These are phyloP conservation scores for Xylaria sp. DNA, from an alignment of 2,329 filamentous ascomycete genomes.

Conservation along the genomic window DNA sequence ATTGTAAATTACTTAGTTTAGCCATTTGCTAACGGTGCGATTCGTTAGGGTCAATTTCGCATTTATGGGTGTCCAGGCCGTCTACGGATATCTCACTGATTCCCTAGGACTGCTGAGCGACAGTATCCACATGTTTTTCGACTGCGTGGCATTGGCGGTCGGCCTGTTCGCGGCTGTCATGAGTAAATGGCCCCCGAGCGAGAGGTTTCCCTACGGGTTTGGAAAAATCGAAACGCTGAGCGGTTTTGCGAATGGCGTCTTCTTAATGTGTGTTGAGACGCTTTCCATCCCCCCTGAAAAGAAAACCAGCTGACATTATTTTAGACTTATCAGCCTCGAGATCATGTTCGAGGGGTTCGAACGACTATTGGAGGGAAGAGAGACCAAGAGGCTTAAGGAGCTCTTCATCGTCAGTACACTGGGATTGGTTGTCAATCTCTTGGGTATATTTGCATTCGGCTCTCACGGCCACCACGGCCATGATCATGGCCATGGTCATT, in stretches of 20 bases:
- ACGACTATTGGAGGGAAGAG: slow-evolving; percentile 77
- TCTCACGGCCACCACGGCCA: slow-evolving; percentile 62
- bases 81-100: slow-evolving; percentile 91
- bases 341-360: slow-evolving; percentile 96
- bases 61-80: slow-evolving; percentile 94
- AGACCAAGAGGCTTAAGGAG: slow-evolving; percentile 83
- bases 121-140: slow-evolving; percentile 99
- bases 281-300: background rate
- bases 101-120: slow-evolving; percentile 95
- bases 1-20: background rate
- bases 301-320: slow-evolving; percentile 4
- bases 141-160: slow-evolving; percentile 89
- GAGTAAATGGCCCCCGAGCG: slow-evolving; percentile 93
- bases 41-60: slow-evolving; percentile 77
- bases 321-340: slow-evolving; percentile 86
- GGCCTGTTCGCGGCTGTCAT: slow-evolving; percentile 90
- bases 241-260: slow-evolving; percentile 94
- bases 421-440: slow-evolving; percentile 85
- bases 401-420: slow-evolving; percentile 85
- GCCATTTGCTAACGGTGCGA: slow-evolving; percentile 16
- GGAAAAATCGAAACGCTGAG: slow-evolving; percentile 96
- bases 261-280: slow-evolving; percentile 76
- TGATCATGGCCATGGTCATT: slow-evolving; percentile 36
- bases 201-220: slow-evolving; percentile 90
- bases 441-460: slow-evolving; percentile 86